Conservation (phyloP, 768 basidiomycete species). For the Auricularia heimuer region DNA sequence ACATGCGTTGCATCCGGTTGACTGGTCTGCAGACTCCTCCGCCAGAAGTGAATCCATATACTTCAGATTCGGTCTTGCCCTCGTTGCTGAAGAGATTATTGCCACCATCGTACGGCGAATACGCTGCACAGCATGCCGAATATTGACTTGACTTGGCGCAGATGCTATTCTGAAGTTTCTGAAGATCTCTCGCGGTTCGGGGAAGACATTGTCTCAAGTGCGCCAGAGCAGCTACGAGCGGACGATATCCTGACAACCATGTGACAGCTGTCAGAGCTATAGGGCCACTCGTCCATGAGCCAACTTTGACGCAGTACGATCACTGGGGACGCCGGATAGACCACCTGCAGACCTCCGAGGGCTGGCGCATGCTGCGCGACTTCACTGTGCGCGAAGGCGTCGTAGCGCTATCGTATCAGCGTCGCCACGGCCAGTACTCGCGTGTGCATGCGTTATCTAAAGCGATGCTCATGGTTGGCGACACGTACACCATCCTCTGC, state of each 20-base stretch:
- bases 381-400: conserved; percentile 54
- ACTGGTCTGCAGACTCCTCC: conserved; percentile 34
- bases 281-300: conserved; percentile 32
- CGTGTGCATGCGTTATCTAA: conserved; percentile 60
- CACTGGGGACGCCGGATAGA: conserved; percentile 65
- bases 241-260: neutral
- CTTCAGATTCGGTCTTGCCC: conserved; percentile 52
- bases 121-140: neutral
- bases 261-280: conserved; percentile 44
- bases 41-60: conserved; percentile 49
- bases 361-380: conserved; percentile 60
- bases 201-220: conserved; percentile 13
- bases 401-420: conserved; percentile 58
- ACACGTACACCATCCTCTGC: conserved; percentile 58
- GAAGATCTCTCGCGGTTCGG: conserved; percentile 54
- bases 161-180: conserved; percentile 40
- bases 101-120: conserved; percentile 31
- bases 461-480: conserved; percentile 48
- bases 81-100: conserved; percentile 47
- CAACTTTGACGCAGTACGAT: conserved; percentile 57
- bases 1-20: too few relatives aligned
- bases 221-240: conserved; percentile 25
- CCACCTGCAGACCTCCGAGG: conserved; percentile 57
- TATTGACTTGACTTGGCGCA: conserved; percentile 13
- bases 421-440: conserved; percentile 49